These are phyloP conservation scores for Cladorrhinum sp. DNA, from an alignment of 2,329 filamentous ascomycete genomes.

Conservation along the genomic window DNA sequence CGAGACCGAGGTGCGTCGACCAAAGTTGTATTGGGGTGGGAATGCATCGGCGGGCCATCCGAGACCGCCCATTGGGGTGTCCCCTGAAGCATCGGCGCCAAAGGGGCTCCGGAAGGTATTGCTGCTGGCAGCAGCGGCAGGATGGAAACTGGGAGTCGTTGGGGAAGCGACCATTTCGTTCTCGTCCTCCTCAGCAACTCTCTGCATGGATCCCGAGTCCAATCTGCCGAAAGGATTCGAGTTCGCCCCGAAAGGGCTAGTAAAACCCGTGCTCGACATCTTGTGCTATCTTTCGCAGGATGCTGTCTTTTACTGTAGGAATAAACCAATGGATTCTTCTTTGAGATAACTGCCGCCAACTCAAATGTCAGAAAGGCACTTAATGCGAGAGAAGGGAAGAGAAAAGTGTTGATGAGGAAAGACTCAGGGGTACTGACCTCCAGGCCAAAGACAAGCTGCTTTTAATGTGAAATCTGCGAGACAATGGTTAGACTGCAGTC, in stretches of 20 bases:
- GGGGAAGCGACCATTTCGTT: conserved; percentile 73
- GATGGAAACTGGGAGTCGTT: conserved; percentile 59
- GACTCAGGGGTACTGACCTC: neutral
- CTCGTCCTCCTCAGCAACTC: conserved; percentile 80
- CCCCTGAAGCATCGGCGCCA: conserved; percentile 48
- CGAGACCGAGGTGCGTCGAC: conserved; percentile 90
- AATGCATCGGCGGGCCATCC: conserved; percentile 63
- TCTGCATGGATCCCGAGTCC: conserved; percentile 42
- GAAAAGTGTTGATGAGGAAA: neutral
- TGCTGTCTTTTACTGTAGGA: neutral
- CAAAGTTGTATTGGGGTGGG: conserved; percentile 90
- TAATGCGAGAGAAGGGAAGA: neutral
- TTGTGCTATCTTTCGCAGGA: conserved; percentile 6
- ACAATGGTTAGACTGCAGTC: conserved; percentile 8
- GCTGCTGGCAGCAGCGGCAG: conserved; percentile 32
- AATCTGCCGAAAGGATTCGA: conserved; percentile 70
- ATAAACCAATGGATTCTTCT: neutral
- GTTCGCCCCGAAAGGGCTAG: conserved; percentile 65
- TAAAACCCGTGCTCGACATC: conserved; percentile 76
- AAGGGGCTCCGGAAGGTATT: conserved; percentile 50
- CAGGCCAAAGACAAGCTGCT: neutral
- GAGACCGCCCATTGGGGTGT: conserved; percentile 44
- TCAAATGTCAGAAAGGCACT: neutral
- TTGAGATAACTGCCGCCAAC: neutral
- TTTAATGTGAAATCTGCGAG: conserved; percentile 1